Evolutionary conservation across 108 stramenopile species (phyloP), one percentile per base, ranked within the genome.

Genomic region (Pseudonitzschia multistriata): DNA sequence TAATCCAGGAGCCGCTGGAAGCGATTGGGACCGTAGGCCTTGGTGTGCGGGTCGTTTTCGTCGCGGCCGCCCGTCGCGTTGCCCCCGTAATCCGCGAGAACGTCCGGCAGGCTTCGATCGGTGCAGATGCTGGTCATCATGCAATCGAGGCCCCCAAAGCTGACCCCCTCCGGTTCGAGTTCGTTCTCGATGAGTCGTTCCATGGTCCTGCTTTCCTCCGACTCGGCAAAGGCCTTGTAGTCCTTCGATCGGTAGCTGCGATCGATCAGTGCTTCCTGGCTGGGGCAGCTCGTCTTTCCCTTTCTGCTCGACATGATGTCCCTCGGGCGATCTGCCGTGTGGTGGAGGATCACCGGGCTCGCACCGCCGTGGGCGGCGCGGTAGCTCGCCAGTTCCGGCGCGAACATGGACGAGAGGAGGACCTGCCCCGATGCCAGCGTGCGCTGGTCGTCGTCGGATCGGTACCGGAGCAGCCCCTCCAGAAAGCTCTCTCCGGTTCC

Each of bases 71-170:
- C 22, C 45, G 13, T 17, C 15, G 4, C n/a, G n/a, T 17, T 34
- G 10, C 47, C 67, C 7, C 30, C 50, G 62, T 85, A 93, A 72
- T 93, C 92, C 67, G 88, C 74, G 2, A 93, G 11, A 3, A 60
- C 70, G 36, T 79, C 81, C 11, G 95, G 95, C 28, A 96, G 40
- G 1, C 74, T 21, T 19, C 92, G 81, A 80, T 91, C 92, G 28
- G 89, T 94, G 65, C 95, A 96, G 22, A 91, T 87, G 0, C 91
- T 92, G 4, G 91, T 92, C 91, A 94, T 94, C 40, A 93, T 61
- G 74, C 95, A 96, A 80, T 96, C 95, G 49, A 89, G 24, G 34
- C 49, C 50, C 28, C 52, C 52, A 52, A 59, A 66, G 27, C 6
- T 7, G 27, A 19, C 33, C 39, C 49, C 75, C 47, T 62, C 69